phyloP scores from a whole-genome alignment of 2,329 filamentous ascomycete species.

The Alternaria arbusti region DNA sequence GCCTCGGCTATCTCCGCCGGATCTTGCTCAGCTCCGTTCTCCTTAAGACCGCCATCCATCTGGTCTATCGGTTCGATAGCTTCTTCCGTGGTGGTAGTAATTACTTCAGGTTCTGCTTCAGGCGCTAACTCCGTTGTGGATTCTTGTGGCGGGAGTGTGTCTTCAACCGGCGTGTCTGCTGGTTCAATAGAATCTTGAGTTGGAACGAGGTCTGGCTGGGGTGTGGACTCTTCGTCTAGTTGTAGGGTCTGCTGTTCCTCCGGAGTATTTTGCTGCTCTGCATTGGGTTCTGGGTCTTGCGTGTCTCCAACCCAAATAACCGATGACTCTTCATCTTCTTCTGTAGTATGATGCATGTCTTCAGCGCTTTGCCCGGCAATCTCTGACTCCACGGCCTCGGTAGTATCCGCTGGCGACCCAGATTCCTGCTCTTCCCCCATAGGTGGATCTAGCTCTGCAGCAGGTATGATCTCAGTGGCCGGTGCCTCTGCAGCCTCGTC shows the following conservation, averaged over 20 bases:
- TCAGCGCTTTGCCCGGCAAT: constrained; percentile 4
- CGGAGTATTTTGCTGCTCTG: background rate
- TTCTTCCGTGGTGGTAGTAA: background rate
- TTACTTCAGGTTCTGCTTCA: background rate
- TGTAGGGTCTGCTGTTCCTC: background rate
- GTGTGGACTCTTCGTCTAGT: constrained; percentile 2
- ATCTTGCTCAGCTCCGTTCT: constrained; percentile 5
- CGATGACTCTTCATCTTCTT: background rate
- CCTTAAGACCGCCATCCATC: background rate
- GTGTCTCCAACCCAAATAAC: constrained; percentile 9
- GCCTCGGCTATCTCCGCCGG: background rate
- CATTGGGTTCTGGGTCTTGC: constrained; percentile 8
- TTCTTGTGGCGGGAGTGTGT: background rate
- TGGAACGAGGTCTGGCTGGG: background rate
- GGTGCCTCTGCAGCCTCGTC: constrained; percentile 4
- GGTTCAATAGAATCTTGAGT: constrained; percentile 1
- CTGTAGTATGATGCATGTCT: background rate
- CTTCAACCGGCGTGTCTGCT: background rate
- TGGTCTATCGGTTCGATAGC: background rate
- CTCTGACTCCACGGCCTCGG: background rate
- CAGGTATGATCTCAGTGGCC: constrained; percentile 5
- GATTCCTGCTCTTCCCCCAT: constrained; percentile 6
- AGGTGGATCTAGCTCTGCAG: constrained; percentile 9
- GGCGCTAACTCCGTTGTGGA: background rate
- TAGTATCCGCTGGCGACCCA: background rate